Conservation (phyloP, 2,329 filamentous ascomycete genomes). For the Microthyrium microscopicum region DNA sequence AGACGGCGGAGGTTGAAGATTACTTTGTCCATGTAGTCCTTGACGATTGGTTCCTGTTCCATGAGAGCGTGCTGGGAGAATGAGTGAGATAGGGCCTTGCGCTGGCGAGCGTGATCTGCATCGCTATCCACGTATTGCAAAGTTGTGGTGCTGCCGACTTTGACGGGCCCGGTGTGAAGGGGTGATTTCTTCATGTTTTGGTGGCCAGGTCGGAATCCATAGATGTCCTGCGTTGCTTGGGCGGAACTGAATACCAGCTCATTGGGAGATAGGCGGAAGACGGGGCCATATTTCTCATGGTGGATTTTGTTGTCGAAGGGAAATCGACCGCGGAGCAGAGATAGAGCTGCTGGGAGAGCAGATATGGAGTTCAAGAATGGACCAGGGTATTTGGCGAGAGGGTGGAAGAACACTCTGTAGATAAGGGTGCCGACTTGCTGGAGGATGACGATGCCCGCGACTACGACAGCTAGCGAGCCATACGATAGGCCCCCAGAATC, state of each 20-base stretch:
- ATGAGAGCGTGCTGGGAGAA: slow-evolving; percentile 3
- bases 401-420: slow-evolving; percentile 7
- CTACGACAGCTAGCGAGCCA: too few relatives aligned
- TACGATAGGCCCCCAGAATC: too few relatives aligned
- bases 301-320: slow-evolving; percentile 6
- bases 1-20: slow-evolving; percentile 6
- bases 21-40: slow-evolving; percentile 16
- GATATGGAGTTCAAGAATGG: slow-evolving; percentile 6
- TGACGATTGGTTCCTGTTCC: slow-evolving; percentile 18
- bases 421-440: neutral
- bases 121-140: slow-evolving; percentile 10
- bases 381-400: slow-evolving; percentile 5
- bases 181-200: slow-evolving; percentile 3
- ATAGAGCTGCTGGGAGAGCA: slow-evolving; percentile 2
- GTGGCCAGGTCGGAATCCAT: slow-evolving; percentile 10
- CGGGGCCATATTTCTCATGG: slow-evolving; percentile 11
- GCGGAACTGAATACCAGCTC: slow-evolving; percentile 12
- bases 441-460: too few relatives aligned
- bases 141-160: slow-evolving; percentile 11
- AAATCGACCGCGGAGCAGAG: slow-evolving; percentile 2
- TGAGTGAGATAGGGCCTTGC: slow-evolving; percentile 3
- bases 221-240: slow-evolving; percentile 14
- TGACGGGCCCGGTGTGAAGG: slow-evolving; percentile 2
- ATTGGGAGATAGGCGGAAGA: slow-evolving; percentile 13
- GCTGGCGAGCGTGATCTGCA: slow-evolving; percentile 8